Evolutionary conservation across 495 filamentous ascomycete species (phyloP).

Genomic region (Neurospora sp.): DNA sequence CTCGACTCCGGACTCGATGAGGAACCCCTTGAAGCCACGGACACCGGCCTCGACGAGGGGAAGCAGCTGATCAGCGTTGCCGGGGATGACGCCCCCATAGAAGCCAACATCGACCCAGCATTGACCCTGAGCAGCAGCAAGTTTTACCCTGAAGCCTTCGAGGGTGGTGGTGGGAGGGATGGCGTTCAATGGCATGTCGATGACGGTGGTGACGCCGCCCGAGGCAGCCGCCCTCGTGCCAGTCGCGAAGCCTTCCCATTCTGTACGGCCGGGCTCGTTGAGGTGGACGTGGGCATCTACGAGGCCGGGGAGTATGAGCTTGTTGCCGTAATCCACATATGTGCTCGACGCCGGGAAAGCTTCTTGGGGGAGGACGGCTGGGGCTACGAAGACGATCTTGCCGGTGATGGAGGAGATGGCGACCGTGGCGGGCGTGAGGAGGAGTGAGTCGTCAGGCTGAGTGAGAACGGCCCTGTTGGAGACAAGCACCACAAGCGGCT

Average conservation of each 20-base stretch:
- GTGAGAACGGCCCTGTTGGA: conserved; percentile 78
- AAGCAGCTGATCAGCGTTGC: conserved; percentile 72
- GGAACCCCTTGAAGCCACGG: conserved; percentile 92
- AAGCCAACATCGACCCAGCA: conserved; percentile 99
- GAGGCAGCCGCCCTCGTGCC: conserved; percentile 90
- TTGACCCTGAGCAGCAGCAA: conserved; percentile 73
- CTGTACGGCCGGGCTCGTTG: conserved; percentile 92
- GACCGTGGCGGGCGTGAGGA: conserved; percentile 58
- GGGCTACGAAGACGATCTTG: conserved; percentile 73
- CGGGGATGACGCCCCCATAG: conserved; percentile 91
- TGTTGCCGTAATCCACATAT: conserved; percentile 81
- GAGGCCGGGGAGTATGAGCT: conserved; percentile 78
- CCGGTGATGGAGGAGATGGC: conserved; percentile 68
- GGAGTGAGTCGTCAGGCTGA: conserved; percentile 44
- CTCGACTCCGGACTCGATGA: conserved; percentile 93
- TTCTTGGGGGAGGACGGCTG: conserved; percentile 57
- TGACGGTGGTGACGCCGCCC: conserved; percentile 93
- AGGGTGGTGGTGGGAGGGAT: conserved; percentile 95
- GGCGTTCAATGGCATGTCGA: conserved; percentile 97
- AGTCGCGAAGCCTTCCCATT: conserved; percentile 97
- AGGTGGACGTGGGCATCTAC: conserved; percentile 97
- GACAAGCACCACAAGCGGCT: conserved; percentile 52
- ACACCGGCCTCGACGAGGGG: conserved; percentile 77
- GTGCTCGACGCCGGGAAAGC: conserved; percentile 61
- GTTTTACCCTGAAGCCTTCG: conserved; percentile 69